A percentile compares a stretch with the other conserved stretches of the same genome.
Evolutionary conservation across 140 eudicot genomes (phyloP).

Genomic region (Ambrosia hybrid): DNA sequence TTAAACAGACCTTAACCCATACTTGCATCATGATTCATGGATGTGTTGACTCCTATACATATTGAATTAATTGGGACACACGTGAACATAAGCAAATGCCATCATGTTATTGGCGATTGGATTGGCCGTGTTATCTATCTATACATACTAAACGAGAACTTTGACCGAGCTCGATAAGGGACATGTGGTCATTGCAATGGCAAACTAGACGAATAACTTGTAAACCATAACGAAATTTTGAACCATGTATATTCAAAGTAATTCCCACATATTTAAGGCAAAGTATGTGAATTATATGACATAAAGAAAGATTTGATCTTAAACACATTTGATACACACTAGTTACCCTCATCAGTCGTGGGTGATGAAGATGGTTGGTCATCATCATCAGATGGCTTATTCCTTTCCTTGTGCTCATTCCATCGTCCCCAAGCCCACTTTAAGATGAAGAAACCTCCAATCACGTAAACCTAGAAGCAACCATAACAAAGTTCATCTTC

Average conservation of each 20-base stretch:
- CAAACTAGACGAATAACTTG: neutral
- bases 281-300: conserved; percentile 31
- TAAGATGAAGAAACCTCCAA: conserved; percentile 67
- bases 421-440: conserved; percentile 78
- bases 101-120: too few relatives aligned
- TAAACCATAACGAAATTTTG: conserved; percentile 1
- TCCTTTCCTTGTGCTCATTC: conserved; percentile 60
- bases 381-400: conserved; percentile 45
- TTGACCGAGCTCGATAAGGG: too few relatives aligned
- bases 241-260: conserved; percentile 35
- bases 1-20: too few relatives aligned
- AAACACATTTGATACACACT: conserved; percentile 30
- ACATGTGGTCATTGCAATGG: neutral
- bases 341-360: conserved; percentile 21
- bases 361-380: conserved; percentile 45
- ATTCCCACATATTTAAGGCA: conserved; percentile 25
- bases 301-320: conserved; percentile 11
- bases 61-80: too few relatives aligned
- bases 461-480: conserved; percentile 65
- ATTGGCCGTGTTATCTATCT: too few relatives aligned
- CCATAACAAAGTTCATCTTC: neutral
- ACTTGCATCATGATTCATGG: too few relatives aligned
- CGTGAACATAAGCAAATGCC: too few relatives aligned
- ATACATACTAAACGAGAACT: too few relatives aligned
- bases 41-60: too few relatives aligned